Evolutionary conservation across 805 yeast genomes (phyloP), one percentile per base, ranked within the genome.

Genomic region (Komagataella pseudopastoris): DNA sequence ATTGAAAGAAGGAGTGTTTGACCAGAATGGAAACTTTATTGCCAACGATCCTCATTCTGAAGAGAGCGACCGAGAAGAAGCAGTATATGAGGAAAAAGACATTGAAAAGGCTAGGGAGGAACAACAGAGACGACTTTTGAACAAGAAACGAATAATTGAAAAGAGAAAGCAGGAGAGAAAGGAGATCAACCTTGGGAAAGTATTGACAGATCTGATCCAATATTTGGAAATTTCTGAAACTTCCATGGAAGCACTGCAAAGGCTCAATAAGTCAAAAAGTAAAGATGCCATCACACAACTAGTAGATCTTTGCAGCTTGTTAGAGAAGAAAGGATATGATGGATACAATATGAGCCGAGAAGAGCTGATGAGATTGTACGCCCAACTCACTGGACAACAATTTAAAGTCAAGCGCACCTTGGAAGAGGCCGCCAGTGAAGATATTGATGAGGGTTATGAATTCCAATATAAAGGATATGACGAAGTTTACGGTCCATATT

Each of bases 181-280:
- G 43, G 55, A 55, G 6, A 53, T 54, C 2, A 51, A 50, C 3
- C 49, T 50, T 48, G 60, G 61, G 18, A 58, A 58, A 3, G 52
- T 68, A 14, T 49, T 71, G 48, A 52, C 48, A 5, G 55, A 57
- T 1, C 56, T 82, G n/a, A 72, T 81, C 3, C 61, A 53, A 1
- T n/a, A 59, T 1, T 59, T 83, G 45, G 75, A 80, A 48, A 80
- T 84, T 0, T 80, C 76, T 2, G 89, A 83, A 58, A 72, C 80
- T 0, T 74, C 83, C 1, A 55, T 77, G 60, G 87, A 83, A 57
- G 75, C 80, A 1, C 61, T 83, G 39, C 77, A 57, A 56, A 69
- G 71, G 54, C 65, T 64, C 53, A 70, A 62, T 60, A 63, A 39
- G 51, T 53, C 57, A 47, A 54, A 53, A 3, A 58, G 63, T 14